Evolutionary conservation across 2,329 filamentous ascomycete genomes (phyloP).

Genomic region (Microsporum ferrugineum): DNA sequence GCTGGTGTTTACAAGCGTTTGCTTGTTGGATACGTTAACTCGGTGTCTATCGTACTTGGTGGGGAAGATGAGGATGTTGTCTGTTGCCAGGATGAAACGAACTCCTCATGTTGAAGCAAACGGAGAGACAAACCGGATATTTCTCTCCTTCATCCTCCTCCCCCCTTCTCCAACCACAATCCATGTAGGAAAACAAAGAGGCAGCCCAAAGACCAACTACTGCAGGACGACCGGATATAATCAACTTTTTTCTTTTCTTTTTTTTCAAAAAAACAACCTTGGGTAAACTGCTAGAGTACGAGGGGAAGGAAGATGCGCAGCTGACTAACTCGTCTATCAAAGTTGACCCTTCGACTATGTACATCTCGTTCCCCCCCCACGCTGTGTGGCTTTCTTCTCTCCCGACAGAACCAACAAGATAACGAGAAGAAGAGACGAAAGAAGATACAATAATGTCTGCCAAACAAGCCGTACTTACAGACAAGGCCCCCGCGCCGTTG

Average conservation of each 20-base stretch:
- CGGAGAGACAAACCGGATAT: too few relatives aligned
- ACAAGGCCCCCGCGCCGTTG: constrained; percentile 4
- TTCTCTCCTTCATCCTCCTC: too few relatives aligned
- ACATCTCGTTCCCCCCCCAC: background rate
- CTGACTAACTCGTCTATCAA: background rate
- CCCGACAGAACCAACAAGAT: background rate
- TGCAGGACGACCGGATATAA: background rate
- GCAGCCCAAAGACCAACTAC: background rate
- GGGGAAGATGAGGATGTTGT: too few relatives aligned
- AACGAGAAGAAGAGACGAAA: background rate
- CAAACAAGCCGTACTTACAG: constrained; percentile 5
- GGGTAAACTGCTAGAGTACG: too few relatives aligned
- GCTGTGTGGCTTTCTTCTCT: background rate
- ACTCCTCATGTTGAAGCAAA: background rate
- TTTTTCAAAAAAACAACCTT: too few relatives aligned
- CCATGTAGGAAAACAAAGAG: too few relatives aligned
- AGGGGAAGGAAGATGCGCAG: background rate
- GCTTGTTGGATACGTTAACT: too few relatives aligned
- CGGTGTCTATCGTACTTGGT: too few relatives aligned
- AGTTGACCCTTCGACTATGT: background rate
- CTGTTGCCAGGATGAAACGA: too few relatives aligned
- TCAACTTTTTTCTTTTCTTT: background rate
- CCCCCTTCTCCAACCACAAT: too few relatives aligned
- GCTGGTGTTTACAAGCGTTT: background rate
- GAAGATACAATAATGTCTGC: constrained; percentile 3